These are phyloP conservation scores for Claviceps arundinis DNA, from an alignment of 2,329 filamentous ascomycete genomes.

Conservation along the genomic window DNA sequence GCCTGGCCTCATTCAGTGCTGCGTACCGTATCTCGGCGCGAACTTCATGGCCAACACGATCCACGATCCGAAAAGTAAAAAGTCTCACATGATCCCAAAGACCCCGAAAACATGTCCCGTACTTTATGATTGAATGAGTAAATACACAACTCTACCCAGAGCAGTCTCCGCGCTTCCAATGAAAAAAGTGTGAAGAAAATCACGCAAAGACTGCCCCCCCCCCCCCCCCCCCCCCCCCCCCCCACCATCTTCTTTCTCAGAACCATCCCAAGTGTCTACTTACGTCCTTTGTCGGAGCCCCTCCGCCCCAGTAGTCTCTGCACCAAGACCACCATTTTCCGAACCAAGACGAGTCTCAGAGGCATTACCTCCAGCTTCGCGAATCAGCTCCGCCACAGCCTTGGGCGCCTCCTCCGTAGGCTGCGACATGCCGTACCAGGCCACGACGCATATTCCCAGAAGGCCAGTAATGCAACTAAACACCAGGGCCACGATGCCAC, in stretches of 20 bases:
- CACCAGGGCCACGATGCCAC: slow-evolving; percentile 60
- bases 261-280: background rate
- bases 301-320: background rate
- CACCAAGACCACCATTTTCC: background rate
- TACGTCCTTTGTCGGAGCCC: background rate
- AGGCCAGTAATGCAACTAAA: slow-evolving; percentile 59
- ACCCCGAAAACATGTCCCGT: too few species aligned
- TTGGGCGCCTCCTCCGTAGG: slow-evolving; percentile 8
- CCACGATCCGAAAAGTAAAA: too few species aligned
- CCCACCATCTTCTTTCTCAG: background rate
- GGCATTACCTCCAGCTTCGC: background rate
- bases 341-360: background rate
- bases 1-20: too few species aligned
- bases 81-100: too few species aligned
- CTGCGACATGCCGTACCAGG: slow-evolving; percentile 43
- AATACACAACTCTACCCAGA: too few species aligned
- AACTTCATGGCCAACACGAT: too few species aligned
- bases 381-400: slow-evolving; percentile 4
- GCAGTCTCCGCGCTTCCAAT: too few species aligned
- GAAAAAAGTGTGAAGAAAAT: background rate
- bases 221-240: background rate
- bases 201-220: too few species aligned
- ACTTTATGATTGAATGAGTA: too few species aligned
- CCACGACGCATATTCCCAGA: slow-evolving; percentile 52
- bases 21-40: too few species aligned